These are phyloP conservation scores for Parascedosporium putredinis DNA, from an alignment of 2,329 filamentous ascomycete genomes.

Conservation along the genomic window DNA sequence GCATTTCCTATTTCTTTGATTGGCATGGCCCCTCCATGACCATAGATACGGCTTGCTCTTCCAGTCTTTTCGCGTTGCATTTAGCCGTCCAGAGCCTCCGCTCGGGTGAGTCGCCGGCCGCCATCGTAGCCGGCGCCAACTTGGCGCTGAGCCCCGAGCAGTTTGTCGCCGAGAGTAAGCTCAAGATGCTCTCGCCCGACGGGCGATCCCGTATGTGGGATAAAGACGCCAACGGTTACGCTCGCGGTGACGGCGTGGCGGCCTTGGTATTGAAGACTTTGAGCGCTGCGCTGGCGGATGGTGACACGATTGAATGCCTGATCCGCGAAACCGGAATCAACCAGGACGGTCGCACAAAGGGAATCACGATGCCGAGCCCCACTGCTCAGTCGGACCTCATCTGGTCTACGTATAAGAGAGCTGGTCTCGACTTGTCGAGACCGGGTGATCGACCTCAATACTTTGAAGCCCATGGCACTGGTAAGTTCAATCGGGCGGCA, in stretches of 20 bases:
- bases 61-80: constrained; percentile 22
- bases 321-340: constrained; percentile 25
- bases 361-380: constrained; percentile 27
- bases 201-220: constrained; percentile 23
- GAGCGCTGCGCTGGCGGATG: constrained; percentile 28
- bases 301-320: constrained; percentile 27
- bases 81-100: constrained; percentile 21
- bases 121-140: constrained; percentile 13
- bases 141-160: constrained; percentile 15
- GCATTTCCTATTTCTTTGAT: constrained; percentile 35
- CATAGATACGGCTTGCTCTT: constrained; percentile 26
- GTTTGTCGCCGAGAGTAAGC: constrained; percentile 15
- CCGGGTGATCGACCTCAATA: constrained; percentile 14
- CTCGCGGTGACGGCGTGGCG: constrained; percentile 31
- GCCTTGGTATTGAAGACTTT: constrained; percentile 30
- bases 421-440: constrained; percentile 17
- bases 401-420: constrained; percentile 18
- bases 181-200: constrained; percentile 19
- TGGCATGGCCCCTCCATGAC: constrained; percentile 24
- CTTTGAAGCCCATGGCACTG: background rate
- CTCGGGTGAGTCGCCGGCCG: constrained; percentile 17
- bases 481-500: background rate
- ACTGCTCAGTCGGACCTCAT: constrained; percentile 23
- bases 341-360: constrained; percentile 26
- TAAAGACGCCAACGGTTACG: constrained; percentile 29